Base-by-base conservation (phyloP, 805 yeast species). In the Metschnikowia continentalis region DNA sequence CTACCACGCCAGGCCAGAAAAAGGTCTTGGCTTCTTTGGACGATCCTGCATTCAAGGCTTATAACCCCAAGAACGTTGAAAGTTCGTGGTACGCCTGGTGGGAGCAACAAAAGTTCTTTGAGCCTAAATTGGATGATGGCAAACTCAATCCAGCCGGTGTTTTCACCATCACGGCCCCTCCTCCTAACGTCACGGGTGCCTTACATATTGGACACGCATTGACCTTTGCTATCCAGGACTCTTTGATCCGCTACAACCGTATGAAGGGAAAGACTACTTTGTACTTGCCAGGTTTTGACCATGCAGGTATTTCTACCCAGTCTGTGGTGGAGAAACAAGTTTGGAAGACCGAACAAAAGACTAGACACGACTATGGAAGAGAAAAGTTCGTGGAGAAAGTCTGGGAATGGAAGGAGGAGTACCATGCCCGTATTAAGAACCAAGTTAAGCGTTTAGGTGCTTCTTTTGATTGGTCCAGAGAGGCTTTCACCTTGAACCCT, bases 141-240 rank as follows among this genome's bases (percentile, higher is more conserved):
- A 71, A 83, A 42, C 63, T 81, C 59, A 85, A 85, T 66, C 88
- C 94, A 40, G 91, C 83, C 64, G 98, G 98, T 60, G 66, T 78
- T 17, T 94, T 92, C 72, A 79, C 86, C 55, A 89, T 94, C 62
- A 97, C 98, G 37, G 94, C 96, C n/a, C 99, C 99, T 37, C 99
- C 99, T 55, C 99, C 99, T 66, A 94, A 94, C 69, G 96, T 94
- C 57, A 94, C 99, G 44, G 99, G 99, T 74, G 97, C 98, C 43
- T 79, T 94, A 60, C 99, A 94, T 71, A 94, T 94, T 70, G 99
- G 99, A 61, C 99, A 94, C 71, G 99, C 98, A 30, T 80, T 94
- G 68, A 94, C 99, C 15, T 88, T 91, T 54, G 77, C 98, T 35
- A 87, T 94, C 65, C 99, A 94, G 76, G 99, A 94, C 70, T 71